Evolutionary conservation across 2,329 filamentous ascomycete species (phyloP).

Genomic region (Penicillium glabrum): DNA sequence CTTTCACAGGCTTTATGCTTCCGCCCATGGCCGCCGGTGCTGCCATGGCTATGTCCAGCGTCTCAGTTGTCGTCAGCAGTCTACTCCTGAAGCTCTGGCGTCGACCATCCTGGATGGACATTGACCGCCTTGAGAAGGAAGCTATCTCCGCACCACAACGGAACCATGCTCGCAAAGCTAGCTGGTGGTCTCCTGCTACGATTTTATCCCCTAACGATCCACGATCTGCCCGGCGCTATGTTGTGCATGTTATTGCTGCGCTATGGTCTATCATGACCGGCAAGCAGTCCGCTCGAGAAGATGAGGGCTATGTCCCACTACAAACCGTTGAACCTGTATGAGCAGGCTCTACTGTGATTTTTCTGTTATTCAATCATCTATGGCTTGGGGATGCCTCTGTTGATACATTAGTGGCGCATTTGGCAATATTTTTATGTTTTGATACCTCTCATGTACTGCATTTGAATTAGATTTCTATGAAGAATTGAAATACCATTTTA

Average conservation of each 20-base stretch:
- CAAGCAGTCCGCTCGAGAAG: constrained; percentile 22
- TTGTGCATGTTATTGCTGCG: constrained; percentile 17
- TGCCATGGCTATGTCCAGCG: constrained; percentile 88
- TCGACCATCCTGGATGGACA: constrained; percentile 82
- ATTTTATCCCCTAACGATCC: constrained; percentile 20
- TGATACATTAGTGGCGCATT: constrained; percentile 1
- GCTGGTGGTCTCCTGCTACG: constrained; percentile 33
- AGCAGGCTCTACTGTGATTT: not conserved
- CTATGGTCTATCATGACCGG: constrained; percentile 33
- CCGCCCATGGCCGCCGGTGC: constrained; percentile 94
- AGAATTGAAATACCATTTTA: not conserved
- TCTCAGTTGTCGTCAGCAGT: constrained; percentile 83
- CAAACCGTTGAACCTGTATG: constrained; percentile 42
- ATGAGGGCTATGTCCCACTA: constrained; percentile 48
- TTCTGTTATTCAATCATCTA: not conserved
- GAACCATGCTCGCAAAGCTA: constrained; percentile 19
- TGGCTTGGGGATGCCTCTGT: not conserved
- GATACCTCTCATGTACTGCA: constrained; percentile 19
- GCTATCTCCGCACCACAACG: constrained; percentile 29
- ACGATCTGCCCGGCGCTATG: constrained; percentile 17
- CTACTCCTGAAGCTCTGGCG: constrained; percentile 85
- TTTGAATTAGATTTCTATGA: not conserved
- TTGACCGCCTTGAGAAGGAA: constrained; percentile 62
- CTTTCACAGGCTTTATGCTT: constrained; percentile 75
- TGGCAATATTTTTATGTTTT: constrained; percentile 5